These are phyloP conservation scores for Xylaria sp. DNA, from an alignment of 2,329 filamentous ascomycete genomes.

Conservation along the genomic window DNA sequence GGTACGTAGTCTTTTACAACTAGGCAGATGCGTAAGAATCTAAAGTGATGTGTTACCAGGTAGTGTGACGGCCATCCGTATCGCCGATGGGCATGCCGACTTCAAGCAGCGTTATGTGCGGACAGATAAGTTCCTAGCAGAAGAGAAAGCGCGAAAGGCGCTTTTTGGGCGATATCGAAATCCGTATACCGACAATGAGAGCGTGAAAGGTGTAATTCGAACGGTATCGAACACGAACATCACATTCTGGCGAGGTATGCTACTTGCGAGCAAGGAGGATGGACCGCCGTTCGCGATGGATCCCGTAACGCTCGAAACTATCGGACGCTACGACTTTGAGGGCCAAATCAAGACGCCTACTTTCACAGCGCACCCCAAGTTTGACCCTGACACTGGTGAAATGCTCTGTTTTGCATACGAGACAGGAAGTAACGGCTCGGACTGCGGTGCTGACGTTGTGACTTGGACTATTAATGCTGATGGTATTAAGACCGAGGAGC, in stretches of 20 bases:
- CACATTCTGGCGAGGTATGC: constrained; percentile 64
- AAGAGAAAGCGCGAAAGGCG: constrained; percentile 43
- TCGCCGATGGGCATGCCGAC: constrained; percentile 53
- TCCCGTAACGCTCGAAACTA: constrained; percentile 59
- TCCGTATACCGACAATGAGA: constrained; percentile 65
- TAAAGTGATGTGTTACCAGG: constrained; percentile 47
- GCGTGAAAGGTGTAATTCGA: constrained; percentile 63
- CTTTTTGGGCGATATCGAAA: constrained; percentile 68
- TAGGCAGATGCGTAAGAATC: constrained; percentile 11
- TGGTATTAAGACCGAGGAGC: constrained; percentile 58
- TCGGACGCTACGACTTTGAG: constrained; percentile 62
- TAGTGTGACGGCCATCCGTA: constrained; percentile 54
- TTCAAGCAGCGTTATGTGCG: constrained; percentile 56
- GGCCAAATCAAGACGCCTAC: constrained; percentile 59
- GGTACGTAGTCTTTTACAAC: constrained; percentile 33
- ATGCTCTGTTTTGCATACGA: constrained; percentile 64
- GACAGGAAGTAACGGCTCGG: constrained; percentile 55
- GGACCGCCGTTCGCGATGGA: constrained; percentile 63
- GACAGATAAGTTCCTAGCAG: constrained; percentile 51
- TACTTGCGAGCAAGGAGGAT: constrained; percentile 67
- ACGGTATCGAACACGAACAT: constrained; percentile 70
- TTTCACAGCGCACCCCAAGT: constrained; percentile 64
- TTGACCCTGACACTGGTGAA: constrained; percentile 61
- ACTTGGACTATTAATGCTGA: constrained; percentile 58
- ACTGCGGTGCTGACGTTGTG: constrained; percentile 56